A percentile compares a stretch with the other conserved stretches of the same genome.
phyloP scores from a whole-genome alignment of 768 basidiomycete genomes.

The Candolleomyces efflorescens region DNA sequence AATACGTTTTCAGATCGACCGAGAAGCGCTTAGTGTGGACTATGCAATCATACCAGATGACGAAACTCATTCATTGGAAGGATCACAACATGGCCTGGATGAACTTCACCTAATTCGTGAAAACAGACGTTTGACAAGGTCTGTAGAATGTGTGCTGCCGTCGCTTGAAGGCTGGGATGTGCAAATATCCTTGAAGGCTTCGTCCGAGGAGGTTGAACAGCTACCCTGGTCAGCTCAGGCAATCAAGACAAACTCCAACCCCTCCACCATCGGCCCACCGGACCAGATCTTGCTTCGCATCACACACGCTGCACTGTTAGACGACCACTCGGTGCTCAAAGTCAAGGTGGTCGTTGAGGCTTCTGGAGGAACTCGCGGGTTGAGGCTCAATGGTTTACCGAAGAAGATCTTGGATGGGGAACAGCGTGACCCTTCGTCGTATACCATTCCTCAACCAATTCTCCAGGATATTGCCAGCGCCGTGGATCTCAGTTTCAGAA shows the following conservation, averaged over 20 bases:
- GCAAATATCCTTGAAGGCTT: slow-evolving; percentile 70
- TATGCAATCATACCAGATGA: slow-evolving; percentile 81
- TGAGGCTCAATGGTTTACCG: slow-evolving; percentile 84
- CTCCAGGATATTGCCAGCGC: slow-evolving; percentile 72
- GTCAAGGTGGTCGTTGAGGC: slow-evolving; percentile 78
- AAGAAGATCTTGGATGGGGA: slow-evolving; percentile 63
- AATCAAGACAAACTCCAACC: slow-evolving; percentile 39
- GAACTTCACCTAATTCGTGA: slow-evolving; percentile 64
- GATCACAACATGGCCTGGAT: slow-evolving; percentile 46
- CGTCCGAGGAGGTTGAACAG: slow-evolving; percentile 64
- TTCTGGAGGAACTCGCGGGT: slow-evolving; percentile 67
- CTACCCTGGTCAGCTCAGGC: slow-evolving; percentile 73
- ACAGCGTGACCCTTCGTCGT: slow-evolving; percentile 61
- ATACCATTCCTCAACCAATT: slow-evolving; percentile 55
- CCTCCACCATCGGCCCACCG: slow-evolving; percentile 28
- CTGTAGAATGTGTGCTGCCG: slow-evolving; percentile 79
- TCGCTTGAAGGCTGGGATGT: slow-evolving; percentile 82
- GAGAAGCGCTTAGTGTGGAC: slow-evolving; percentile 78
- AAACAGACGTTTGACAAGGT: slow-evolving; percentile 63
- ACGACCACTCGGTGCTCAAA: slow-evolving; percentile 77
- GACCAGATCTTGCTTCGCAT: slow-evolving; percentile 62
- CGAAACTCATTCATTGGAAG: slow-evolving; percentile 41
- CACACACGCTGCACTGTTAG: slow-evolving; percentile 65
- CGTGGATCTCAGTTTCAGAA: slow-evolving; percentile 63
- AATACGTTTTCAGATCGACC: slow-evolving; percentile 72